Percentiles rank a stretch among this genome's conserved stretches.
Conservation (phyloP, 2,329 filamentous ascomycete genomes). For the Verticillium nubilum region DNA sequence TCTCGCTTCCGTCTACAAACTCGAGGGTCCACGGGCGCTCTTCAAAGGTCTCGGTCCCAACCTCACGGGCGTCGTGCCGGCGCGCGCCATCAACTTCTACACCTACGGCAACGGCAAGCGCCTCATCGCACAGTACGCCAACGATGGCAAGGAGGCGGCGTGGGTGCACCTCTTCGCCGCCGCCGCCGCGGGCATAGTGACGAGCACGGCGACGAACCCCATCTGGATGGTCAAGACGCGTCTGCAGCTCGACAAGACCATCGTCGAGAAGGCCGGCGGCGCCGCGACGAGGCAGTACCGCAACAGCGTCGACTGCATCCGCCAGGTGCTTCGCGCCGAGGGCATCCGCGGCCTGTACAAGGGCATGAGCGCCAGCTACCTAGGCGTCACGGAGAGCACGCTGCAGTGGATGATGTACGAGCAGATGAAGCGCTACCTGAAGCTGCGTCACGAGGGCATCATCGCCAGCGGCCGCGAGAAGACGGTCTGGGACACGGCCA, state of each 20-base stretch:
- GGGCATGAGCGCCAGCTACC: conserved; percentile 84
- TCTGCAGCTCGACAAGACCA: conserved; percentile 84
- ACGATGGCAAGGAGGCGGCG: conserved; percentile 62
- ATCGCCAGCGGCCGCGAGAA: conserved; percentile 54
- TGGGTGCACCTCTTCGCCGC: conserved; percentile 77
- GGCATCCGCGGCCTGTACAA: conserved; percentile 81
- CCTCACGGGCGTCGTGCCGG: conserved; percentile 82
- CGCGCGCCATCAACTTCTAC: conserved; percentile 88
- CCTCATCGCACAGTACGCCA: conserved; percentile 69
- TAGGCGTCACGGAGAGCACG: conserved; percentile 85
- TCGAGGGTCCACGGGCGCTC: conserved; percentile 79
- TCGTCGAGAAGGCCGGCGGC: conserved; percentile 54
- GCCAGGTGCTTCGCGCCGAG: conserved; percentile 74
- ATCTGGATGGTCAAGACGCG: conserved; percentile 97
- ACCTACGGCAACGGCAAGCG: conserved; percentile 90
- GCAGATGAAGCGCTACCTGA: conserved; percentile 76
- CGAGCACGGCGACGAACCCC: conserved; percentile 87
- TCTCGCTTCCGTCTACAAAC: conserved; percentile 69
- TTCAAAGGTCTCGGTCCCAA: conserved; percentile 94
- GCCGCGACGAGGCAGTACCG: conserved; percentile 63
- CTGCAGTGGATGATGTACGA: conserved; percentile 94
- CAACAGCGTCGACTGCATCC: conserved; percentile 83
- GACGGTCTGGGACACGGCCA: conserved; percentile 66
- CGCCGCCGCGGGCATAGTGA: conserved; percentile 73
- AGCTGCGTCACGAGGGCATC: conserved; percentile 54